Evolutionary conservation across 73 alveolate genomes (phyloP), one percentile per base, ranked within the genome.

Genomic region (Stentor roeselii): DNA sequence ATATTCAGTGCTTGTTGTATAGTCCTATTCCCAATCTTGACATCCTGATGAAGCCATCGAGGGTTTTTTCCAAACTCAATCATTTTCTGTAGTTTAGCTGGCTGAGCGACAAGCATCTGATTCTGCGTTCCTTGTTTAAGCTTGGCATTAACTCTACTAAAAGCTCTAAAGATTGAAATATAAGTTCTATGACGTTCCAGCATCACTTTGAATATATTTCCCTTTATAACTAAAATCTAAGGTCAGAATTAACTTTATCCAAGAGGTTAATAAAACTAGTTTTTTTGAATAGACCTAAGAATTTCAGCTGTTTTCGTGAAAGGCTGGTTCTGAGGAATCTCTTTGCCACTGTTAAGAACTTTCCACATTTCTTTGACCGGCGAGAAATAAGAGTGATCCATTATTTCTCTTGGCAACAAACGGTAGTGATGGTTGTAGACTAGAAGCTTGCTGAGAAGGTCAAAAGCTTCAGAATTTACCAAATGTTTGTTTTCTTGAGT

Each of bases 351-450:
- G 36, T 76, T 21, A 76, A 76, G 32, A n/a, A 21, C 34, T 76
- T 76, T 35, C 34, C 67, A 76, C 84, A 76, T 76, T 76, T 76
- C n/a, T 39, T 14, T 34, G 2, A 98, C 95, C 82, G 95, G 96
- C 58, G 91, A 95, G 75, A 98, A 97, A 86, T 95, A 94, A 30
- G 98, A 94, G 83, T 98, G 99, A 39, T 92, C 93, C 94, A 98
- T 88, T 4, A 99, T 99, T 82, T 98, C 99, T 61, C 85, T 84
- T 14, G 99, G 99, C 59, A 93, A 82, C 34, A 98, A 91, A 89
- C 99, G 91, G 42, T 83, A 82, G 3, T 83, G 82, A 84, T 87
- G 83, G 32, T 80, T 87, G 60, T 59, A 76, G 36, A n/a, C 37
- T 36, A 76, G 59, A 21, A 14, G 39, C n/a, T 39, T 37, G 42